phyloP scores from a whole-genome alignment of 805 yeast species.

The Candida sphagnicola region DNA sequence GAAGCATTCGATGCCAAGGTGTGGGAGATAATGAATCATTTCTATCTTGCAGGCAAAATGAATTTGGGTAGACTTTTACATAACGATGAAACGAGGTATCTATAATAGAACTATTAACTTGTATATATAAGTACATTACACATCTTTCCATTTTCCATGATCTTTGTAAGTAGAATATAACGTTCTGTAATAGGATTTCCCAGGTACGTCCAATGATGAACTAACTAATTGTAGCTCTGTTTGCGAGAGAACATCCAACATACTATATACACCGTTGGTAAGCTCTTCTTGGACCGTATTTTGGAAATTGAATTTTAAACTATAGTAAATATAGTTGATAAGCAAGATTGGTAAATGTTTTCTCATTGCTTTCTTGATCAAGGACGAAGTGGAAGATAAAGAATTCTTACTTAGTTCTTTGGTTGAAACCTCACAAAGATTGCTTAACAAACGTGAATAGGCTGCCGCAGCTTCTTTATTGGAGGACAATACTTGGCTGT shows the following conservation, averaged over 20 bases:
- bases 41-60: slow-evolving; percentile 15
- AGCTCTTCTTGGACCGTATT: slow-evolving; percentile 46
- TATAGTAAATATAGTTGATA: slow-evolving; percentile 52
- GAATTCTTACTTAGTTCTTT: slow-evolving; percentile 24
- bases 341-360: slow-evolving; percentile 59
- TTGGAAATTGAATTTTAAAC: slow-evolving; percentile 48
- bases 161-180: slow-evolving; percentile 71
- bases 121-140: slow-evolving; percentile 18
- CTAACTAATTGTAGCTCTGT: slow-evolving; percentile 62
- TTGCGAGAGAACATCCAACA: slow-evolving; percentile 67
- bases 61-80: slow-evolving; percentile 25
- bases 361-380: slow-evolving; percentile 58
- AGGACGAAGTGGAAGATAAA: slow-evolving; percentile 44
- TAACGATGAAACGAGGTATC: slow-evolving; percentile 27
- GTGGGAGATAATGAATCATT: slow-evolving; percentile 29
- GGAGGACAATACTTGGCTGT: background rate
- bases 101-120: slow-evolving; percentile 8
- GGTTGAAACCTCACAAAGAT: slow-evolving; percentile 69
- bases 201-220: slow-evolving; percentile 62
- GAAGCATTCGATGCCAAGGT: slow-evolving; percentile 27
- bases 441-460: slow-evolving; percentile 55
- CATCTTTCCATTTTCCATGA: slow-evolving; percentile 79
- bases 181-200: slow-evolving; percentile 62
- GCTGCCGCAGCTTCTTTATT: slow-evolving; percentile 39
- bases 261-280: slow-evolving; percentile 51